These are phyloP conservation scores for Cicer pinnatifidum DNA, from an alignment of 306 rosid genomes.

Conservation along the genomic window DNA sequence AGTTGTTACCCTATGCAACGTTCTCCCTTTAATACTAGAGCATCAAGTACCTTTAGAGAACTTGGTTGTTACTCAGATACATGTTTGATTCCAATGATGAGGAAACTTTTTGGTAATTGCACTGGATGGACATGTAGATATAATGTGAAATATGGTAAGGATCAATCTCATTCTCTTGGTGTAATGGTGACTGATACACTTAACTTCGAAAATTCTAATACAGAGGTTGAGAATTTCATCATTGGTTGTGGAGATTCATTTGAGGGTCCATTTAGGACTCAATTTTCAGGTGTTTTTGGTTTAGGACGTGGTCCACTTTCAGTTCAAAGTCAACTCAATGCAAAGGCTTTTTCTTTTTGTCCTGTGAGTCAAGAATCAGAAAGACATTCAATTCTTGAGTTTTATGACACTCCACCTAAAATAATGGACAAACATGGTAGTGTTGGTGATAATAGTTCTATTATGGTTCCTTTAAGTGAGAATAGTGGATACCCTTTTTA, in stretches of 20 bases:
- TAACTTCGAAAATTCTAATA: conserved; percentile 24
- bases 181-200: conserved; percentile 41
- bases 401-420: conserved; percentile 37
- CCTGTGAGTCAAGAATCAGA: conserved; percentile 13
- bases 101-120: conserved; percentile 31
- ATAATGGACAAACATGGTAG: not conserved
- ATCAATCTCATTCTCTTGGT: conserved; percentile 42
- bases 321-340: conserved; percentile 48
- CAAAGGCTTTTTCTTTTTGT: conserved; percentile 51
- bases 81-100: conserved; percentile 46
- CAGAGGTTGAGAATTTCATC: conserved; percentile 30
- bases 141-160: not conserved
- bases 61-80: conserved; percentile 42
- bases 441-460: not conserved
- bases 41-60: conserved; percentile 40
- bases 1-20: conserved; percentile 45
- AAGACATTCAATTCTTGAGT: conserved; percentile 36
- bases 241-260: conserved; percentile 47
- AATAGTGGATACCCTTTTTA: conserved; percentile 43
- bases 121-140: conserved; percentile 40
- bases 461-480: conserved; percentile 43
- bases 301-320: conserved; percentile 54
- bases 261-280: conserved; percentile 43
- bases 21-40: conserved; percentile 34
- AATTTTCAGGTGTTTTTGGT: conserved; percentile 47